Evolutionary conservation across 225 moss, liverwort and hornwort genomes (phyloP).

Genomic region (Takakia lepidozioides): DNA sequence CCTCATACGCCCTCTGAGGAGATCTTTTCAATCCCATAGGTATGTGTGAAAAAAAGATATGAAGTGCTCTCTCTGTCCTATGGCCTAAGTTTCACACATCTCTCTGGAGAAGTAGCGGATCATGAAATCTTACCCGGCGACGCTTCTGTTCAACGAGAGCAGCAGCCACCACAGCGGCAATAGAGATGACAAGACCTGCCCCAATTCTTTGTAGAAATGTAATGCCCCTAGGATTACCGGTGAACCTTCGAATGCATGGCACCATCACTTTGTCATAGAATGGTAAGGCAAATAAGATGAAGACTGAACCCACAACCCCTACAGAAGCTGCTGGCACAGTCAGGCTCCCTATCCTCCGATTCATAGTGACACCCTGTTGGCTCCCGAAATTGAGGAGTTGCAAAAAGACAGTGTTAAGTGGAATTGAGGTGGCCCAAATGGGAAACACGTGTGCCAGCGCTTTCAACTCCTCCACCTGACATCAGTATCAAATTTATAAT

Average conservation of each 20-base stretch:
- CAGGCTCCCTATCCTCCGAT: conserved; percentile 15
- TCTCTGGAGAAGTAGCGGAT: no score
- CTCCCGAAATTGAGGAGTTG: conserved; percentile 12
- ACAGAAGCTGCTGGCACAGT: conserved; percentile 8
- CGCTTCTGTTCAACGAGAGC: conserved; percentile 14
- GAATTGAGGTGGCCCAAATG: conserved; percentile 4
- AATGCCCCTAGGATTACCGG: conserved; percentile 7
- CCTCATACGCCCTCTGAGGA: no score
- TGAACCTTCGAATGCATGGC: conserved; percentile 4
- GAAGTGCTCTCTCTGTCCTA: no score
- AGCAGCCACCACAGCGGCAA: conserved; percentile 9
- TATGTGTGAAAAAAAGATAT: no score
- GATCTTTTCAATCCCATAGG: no score
- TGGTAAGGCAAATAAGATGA: conserved; percentile 6
- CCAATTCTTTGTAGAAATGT: conserved; percentile 13
- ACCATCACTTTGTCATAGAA: conserved; percentile 11
- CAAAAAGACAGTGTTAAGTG: conserved; percentile 12
- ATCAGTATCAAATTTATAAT: no score
- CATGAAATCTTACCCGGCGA: neutral
- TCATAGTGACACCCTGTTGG: conserved; percentile 13
- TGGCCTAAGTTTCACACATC: no score
- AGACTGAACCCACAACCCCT: neutral
- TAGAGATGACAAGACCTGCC: conserved; percentile 4
- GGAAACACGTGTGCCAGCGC: conserved; percentile 12
- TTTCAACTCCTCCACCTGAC: conserved; percentile 22